Base-by-base conservation (phyloP, 1,139 yeast species). In the Debaryomyces robertsiae region DNA sequence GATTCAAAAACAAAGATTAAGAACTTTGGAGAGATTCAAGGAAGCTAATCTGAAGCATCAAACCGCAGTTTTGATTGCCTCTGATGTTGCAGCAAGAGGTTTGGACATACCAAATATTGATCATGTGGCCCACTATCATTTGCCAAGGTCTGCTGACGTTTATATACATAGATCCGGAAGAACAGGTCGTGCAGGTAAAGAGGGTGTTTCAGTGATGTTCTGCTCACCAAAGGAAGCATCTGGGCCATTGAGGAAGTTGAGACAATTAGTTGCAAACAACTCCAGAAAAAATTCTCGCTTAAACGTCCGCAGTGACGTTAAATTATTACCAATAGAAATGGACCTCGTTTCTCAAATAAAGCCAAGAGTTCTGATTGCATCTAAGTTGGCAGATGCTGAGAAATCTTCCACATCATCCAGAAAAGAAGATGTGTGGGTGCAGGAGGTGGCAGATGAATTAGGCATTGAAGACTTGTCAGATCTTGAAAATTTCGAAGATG, bases 1-100 rank as follows among this genome's bases (percentile, higher is more conserved):
- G 98, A 78, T 87, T 38, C 99, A 94, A 60, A 93, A 90, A 56
- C 96, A 88, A 60, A 81, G 99, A 58, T 69, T 94, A 53, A 77
- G 93, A 53, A 80, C 94, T 5, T 69, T 94, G 53, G 99, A 94
- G 58, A 74, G 78, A 46, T 85, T 83, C 63, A 77, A 75, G 50
- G 76, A 69, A 38, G 77, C 82, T 23, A 69, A 78, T 54, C 60
- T 74, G 54, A 70, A 67, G 46, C 65, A 72, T 42, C 74, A 72
- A 48, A 75, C 87, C 2, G 78, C 89, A 0, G 91, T 93, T 2
- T 71, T 94, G 40, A 79, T 94, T 40, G 96, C 98, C 1, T 89
- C 98, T 2, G 99, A 93, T 63, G 98, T 93, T 39, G 98, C 99
- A 2, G 98, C 99, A 5, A 81, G 99, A 70, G 99, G 99, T 46